Base-by-base conservation (phyloP, 768 basidiomycete species). In the Rhodotorula toruloides region DNA sequence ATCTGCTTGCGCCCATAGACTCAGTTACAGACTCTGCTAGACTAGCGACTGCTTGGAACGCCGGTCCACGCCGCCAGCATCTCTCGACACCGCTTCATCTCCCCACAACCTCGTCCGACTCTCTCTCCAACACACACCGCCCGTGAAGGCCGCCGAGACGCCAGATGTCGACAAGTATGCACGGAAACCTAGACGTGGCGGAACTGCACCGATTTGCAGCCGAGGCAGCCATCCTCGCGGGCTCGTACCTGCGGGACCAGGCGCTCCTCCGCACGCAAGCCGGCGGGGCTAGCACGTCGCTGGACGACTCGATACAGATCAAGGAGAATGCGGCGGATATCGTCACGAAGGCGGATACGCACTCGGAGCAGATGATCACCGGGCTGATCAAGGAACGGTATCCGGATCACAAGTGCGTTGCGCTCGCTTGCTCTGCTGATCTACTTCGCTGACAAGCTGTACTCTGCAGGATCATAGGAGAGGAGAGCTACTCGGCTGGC, bases 401-500 rank as follows among this genome's bases (percentile, higher is more conserved):
- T 50, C 71, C 73, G 5, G 43, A 10, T 0, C 73, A 74, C 61
- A 67, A 71, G 73, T 71, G 46, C 49, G 70, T 60, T n/a, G n/a
- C n/a, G n/a, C 11, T 19, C n/a, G 8, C 19, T 13, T n/a, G 37
- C 4, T 22, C 5, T 0, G n/a, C 5, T 17, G 4, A 3, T 25
- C 19, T 21, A 6, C n/a, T 19, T 49, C 44, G 22, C 34, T 25
- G 49, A 50, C 31, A 21, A 27, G 34, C 25, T 48, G 7, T 21
- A 13, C 16, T 1, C 27, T 27, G n/a, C 65, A 74, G 71, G 53
- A 70, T 74, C 42, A 74, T 74, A 29, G 73, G 71, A 6, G 73
- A 74, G 31, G 73, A 74, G 61, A 66, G 56, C 52, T 74, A 74
- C 54, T 72, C 71, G 27, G 73, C 71, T 2, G 73, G 73, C 1